phyloP scores from a whole-genome alignment of 2,329 filamentous ascomycete species.

The Trichoderma endophyticum region DNA sequence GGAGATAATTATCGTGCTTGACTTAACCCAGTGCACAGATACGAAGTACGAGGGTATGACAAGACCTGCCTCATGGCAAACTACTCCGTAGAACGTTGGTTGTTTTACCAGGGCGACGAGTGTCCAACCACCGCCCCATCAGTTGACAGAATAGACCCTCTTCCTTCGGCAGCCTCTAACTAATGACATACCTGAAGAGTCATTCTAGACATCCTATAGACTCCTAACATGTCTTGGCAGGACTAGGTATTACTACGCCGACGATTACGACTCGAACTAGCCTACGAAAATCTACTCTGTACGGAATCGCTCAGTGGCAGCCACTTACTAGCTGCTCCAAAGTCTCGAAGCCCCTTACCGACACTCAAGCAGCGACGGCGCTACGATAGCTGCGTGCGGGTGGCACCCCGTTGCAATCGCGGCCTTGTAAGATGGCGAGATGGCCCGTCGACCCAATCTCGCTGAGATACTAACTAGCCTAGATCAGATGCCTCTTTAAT shows the following conservation, averaged over 20 bases:
- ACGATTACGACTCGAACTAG: not conserved
- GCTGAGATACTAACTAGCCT: conserved; percentile 18
- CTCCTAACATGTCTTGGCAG: not conserved
- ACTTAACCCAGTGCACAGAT: not conserved
- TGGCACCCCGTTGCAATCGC: conserved; percentile 17
- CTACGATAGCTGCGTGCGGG: conserved; percentile 14
- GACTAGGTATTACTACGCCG: not conserved
- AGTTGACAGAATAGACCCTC: not conserved
- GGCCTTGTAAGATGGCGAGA: conserved; percentile 16
- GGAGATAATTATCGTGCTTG: not conserved
- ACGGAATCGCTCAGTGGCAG: not conserved
- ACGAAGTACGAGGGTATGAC: not conserved
- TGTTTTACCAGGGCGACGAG: not conserved
- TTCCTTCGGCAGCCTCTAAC: not conserved
- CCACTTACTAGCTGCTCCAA: not conserved
- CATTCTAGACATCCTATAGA: not conserved
- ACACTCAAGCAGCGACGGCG: conserved; percentile 8
- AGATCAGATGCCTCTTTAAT: conserved; percentile 22
- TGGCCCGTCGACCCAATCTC: conserved; percentile 24
- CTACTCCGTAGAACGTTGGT: not conserved
- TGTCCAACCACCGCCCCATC: not conserved
- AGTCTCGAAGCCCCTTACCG: not conserved
- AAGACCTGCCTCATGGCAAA: not conserved
- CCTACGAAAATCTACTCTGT: not conserved
- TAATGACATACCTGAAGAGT: not conserved